Conservation (phyloP, 768 basidiomycete genomes). For the Thelephora ganbajun region DNA sequence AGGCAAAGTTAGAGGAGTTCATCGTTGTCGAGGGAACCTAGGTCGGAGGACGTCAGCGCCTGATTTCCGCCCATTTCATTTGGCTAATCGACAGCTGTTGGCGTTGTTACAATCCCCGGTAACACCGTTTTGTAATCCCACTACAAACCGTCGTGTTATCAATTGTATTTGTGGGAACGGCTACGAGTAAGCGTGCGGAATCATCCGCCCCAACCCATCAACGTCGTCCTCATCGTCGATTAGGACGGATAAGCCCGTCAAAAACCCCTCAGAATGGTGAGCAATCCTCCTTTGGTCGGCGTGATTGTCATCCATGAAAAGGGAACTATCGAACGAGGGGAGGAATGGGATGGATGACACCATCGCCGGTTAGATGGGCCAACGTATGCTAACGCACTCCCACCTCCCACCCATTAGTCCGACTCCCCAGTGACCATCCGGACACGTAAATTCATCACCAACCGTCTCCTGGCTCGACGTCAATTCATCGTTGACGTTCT, state of each 20-base stretch:
- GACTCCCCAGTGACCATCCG: conserved; percentile 86
- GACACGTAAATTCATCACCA: conserved; percentile 98
- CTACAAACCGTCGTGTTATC: too few relatives aligned
- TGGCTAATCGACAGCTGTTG: too few relatives aligned
- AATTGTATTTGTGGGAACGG: too few relatives aligned
- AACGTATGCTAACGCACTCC: conserved; percentile 4
- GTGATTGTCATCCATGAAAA: conserved; percentile 7
- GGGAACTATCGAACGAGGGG: conserved; percentile 4
- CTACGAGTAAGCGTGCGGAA: too few relatives aligned
- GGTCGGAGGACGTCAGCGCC: too few relatives aligned
- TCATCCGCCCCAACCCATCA: too few relatives aligned
- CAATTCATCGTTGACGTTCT: conserved; percentile 93
- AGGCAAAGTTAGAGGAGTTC: conserved; percentile 28
- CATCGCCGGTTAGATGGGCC: conserved; percentile 18
- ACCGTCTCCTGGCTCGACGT: conserved; percentile 89
- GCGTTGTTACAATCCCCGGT: too few relatives aligned
- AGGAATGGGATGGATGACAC: conserved; percentile 23
- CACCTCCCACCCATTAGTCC: conserved; percentile 29
- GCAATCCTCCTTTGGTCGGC: conserved; percentile 6
- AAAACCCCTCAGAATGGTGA: conserved; percentile 14
- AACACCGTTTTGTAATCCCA: too few relatives aligned
- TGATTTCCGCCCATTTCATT: too few relatives aligned
- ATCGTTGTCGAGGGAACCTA: conserved; percentile 8
- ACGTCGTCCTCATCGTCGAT: too few relatives aligned
- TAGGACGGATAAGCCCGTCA: too few relatives aligned